phyloP scores from a whole-genome alignment of 148 eudicot genomes.

The Dysphania ambrosioides region DNA sequence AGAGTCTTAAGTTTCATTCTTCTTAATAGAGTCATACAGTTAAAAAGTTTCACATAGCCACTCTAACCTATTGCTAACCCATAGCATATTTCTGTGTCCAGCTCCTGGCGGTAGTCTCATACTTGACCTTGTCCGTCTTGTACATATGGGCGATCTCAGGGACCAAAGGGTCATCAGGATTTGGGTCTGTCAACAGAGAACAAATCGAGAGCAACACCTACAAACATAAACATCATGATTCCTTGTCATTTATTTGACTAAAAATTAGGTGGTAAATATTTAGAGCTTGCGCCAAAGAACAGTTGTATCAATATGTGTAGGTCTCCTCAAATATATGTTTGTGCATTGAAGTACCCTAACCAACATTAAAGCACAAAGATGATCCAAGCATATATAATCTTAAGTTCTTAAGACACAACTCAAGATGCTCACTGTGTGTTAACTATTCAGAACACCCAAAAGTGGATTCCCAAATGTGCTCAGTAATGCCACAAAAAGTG shows the following conservation, averaged over 20 bases:
- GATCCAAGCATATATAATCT: not conserved
- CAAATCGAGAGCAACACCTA: constrained; percentile 57
- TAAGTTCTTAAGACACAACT: not conserved
- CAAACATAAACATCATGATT: not conserved
- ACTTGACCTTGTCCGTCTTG: constrained; percentile 55
- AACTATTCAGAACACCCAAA: not conserved
- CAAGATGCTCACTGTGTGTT: not conserved
- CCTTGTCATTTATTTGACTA: not conserved
- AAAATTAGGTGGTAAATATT: not conserved
- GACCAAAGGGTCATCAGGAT: constrained; percentile 51
- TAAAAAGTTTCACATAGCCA: not conserved
- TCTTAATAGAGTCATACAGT: not conserved
- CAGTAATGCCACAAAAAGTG: not conserved
- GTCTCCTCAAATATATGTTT: too few relatives aligned
- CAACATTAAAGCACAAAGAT: not conserved
- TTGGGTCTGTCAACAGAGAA: constrained; percentile 48
- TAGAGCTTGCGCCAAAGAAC: not conserved
- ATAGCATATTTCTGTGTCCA: constrained; percentile 59
- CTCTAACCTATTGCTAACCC: constrained; percentile 33
- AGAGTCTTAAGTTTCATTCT: not conserved
- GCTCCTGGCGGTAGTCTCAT: constrained; percentile 51
- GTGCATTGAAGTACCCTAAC: too few relatives aligned
- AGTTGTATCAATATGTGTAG: too few relatives aligned
- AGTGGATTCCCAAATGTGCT: too few relatives aligned
- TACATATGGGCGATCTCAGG: constrained; percentile 65